Percentiles rank a stretch among this genome's conserved stretches.
Conservation (phyloP, 108 stramenopile genomes). For the Bacterosira constricta region DNA sequence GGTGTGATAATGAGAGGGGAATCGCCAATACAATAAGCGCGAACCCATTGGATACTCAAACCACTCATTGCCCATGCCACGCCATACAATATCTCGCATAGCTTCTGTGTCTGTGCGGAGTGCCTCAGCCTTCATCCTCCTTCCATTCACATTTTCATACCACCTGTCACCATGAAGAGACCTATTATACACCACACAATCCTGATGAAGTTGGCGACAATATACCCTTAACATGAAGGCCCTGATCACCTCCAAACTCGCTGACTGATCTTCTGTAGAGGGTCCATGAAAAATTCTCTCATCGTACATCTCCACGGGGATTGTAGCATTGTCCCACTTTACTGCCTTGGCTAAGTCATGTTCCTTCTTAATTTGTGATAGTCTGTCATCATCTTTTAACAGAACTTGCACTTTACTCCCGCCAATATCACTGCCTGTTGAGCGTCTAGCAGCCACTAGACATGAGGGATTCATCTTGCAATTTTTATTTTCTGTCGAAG, state of each 20-base stretch:
- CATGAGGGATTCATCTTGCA: too few species aligned
- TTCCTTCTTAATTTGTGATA: too few species aligned
- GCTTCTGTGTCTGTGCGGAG: not conserved
- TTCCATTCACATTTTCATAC: not conserved
- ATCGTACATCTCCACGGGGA: constrained; percentile 6
- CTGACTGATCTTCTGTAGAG: not conserved
- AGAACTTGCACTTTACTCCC: too few species aligned
- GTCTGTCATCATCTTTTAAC: too few species aligned
- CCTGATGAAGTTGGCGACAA: not conserved
- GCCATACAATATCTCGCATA: constrained; percentile 7
- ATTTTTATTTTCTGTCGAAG: too few species aligned
- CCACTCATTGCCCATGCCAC: not conserved
- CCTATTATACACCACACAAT: too few species aligned
- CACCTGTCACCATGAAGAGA: too few species aligned
- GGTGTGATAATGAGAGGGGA: not conserved
- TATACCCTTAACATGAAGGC: not conserved
- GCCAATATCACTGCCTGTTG: too few species aligned
- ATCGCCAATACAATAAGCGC: not conserved
- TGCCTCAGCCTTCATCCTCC: not conserved
- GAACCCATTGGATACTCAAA: constrained; percentile 18
- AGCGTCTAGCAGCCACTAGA: too few species aligned
- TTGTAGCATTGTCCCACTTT: constrained; percentile 5
- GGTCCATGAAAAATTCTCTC: not conserved
- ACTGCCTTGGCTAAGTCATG: constrained; percentile 8
- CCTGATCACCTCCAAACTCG: not conserved